Conservation (phyloP, 2,329 filamentous ascomycete genomes). For the Cladosporium sp. region DNA sequence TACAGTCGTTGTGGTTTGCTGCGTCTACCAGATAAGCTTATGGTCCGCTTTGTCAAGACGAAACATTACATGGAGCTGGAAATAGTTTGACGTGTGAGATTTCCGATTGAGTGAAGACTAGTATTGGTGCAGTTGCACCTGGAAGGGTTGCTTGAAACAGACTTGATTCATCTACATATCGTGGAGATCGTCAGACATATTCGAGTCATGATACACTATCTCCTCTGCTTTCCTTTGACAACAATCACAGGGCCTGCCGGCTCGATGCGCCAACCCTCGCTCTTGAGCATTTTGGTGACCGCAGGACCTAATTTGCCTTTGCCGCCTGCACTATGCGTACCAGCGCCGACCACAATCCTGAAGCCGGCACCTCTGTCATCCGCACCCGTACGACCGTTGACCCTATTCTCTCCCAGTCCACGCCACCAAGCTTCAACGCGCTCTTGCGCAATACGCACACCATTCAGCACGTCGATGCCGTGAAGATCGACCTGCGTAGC, state of each 20-base stretch:
- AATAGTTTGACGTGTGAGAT: neutral
- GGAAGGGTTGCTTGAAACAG: neutral
- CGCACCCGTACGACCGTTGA: constrained; percentile 41
- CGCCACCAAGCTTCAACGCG: constrained; percentile 74
- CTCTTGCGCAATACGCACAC: constrained; percentile 69
- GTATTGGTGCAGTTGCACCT: neutral
- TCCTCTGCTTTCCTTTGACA: constrained; percentile 53
- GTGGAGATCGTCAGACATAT: neutral
- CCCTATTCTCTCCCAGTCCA: constrained; percentile 60
- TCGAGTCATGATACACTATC: neutral
- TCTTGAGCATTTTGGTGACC: constrained; percentile 69
- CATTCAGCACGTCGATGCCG: constrained; percentile 75
- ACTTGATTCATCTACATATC: neutral
- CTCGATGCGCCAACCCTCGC: constrained; percentile 80
- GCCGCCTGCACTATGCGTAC: constrained; percentile 72
- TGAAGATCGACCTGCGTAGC: constrained; percentile 68
- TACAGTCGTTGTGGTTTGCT: neutral
- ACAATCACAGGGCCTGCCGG: constrained; percentile 66
- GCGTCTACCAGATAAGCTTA: neutral
- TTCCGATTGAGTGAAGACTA: neutral
- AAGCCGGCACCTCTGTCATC: constrained; percentile 52
- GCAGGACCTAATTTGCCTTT: constrained; percentile 72
- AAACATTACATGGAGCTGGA: neutral
- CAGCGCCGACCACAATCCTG: constrained; percentile 75
- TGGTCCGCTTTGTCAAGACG: neutral